Evolutionary conservation across 2,329 filamentous ascomycete genomes (phyloP), one percentile per base, ranked within the genome.

Genomic region (Fusarium agapanthi): DNA sequence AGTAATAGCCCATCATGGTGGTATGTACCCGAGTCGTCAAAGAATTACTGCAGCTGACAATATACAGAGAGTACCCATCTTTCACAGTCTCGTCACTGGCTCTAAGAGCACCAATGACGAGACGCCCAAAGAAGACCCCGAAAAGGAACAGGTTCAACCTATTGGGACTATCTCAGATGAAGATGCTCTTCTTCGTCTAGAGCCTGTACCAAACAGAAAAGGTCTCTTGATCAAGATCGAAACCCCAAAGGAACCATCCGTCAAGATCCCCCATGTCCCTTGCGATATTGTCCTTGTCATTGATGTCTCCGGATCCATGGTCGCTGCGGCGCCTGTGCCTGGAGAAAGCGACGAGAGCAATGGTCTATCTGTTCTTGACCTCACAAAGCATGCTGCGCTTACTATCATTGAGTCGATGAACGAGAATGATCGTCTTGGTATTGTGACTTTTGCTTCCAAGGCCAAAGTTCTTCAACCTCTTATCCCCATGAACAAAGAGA

Each of bases 231-330:
- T 88, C 71, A 85, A 83, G 51, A 78, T 89, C 16, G 77, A 82
- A 9, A 85, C 87, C 1, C 87, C 87, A 0, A 77, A 45, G 7
- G 60, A 76, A 12, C 85, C 85, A 3, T 34, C 44, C 0, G 24
- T 73, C 6, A 28, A 71, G 1, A 67, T 81, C 0, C 61, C 74
- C 12, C 86, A 88, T 74, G 82, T 86, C 0, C 85, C 88, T 5
- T 89, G 87, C 75, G 89, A 91, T 67, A 87, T 91, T 37, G 88
- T 90, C 5, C 83, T 91, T 6, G 88, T 88, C 22, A 89, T 91
- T 60, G 89, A 91, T 75, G 83, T 90, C 20, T 91, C 89, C 1
- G 83, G 82, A 0, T 90, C 88, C 79, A 91, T 91, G 89, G 56
- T 65, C 2, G 58, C 66, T 0, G 72, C 79, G 4, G 88, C 88